Conservation (phyloP, 164 flowering plant genomes). For the Liquidambar formosana region DNA sequence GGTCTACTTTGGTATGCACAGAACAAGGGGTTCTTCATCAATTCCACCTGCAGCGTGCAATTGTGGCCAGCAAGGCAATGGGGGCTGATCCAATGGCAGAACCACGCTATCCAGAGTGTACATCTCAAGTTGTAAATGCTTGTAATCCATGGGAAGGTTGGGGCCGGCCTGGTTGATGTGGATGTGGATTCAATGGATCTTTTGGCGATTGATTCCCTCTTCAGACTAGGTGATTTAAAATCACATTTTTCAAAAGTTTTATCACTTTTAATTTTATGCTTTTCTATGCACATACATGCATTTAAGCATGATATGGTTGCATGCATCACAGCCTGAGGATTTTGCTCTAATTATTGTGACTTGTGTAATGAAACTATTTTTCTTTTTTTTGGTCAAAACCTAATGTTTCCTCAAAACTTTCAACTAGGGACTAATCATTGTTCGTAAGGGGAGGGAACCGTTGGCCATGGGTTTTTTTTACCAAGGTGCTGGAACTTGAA, state of each 20-base stretch:
- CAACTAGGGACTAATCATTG: too few relatives aligned
- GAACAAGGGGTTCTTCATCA: slow-evolving; percentile 53
- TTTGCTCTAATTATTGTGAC: too few relatives aligned
- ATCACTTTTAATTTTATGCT: slow-evolving; percentile 94
- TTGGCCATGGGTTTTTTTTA: too few relatives aligned
- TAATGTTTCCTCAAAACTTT: too few relatives aligned
- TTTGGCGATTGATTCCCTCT: slow-evolving; percentile 69
- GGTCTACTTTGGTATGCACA: slow-evolving; percentile 88
- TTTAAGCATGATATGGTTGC: too few relatives aligned
- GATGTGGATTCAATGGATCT: slow-evolving; percentile 88
- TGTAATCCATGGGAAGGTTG: slow-evolving; percentile 91
- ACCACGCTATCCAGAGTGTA: slow-evolving; percentile 86
- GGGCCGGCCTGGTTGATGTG: slow-evolving; percentile 87
- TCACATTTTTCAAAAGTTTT: too few relatives aligned
- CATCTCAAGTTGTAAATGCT: slow-evolving; percentile 90
- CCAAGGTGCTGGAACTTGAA: too few relatives aligned
- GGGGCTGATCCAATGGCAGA: slow-evolving; percentile 90
- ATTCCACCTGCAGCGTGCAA: slow-evolving; percentile 97
- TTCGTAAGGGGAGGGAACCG: too few relatives aligned
- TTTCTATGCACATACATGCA: too few relatives aligned
- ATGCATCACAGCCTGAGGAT: too few relatives aligned
- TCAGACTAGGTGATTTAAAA: slow-evolving; percentile 69
- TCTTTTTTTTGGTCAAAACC: too few relatives aligned
- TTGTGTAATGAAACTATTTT: too few relatives aligned
- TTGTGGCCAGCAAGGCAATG: slow-evolving; percentile 92